Base-by-base conservation (phyloP, 2,329 filamentous ascomycete species). In the Ambrosiella cleistominuta region DNA sequence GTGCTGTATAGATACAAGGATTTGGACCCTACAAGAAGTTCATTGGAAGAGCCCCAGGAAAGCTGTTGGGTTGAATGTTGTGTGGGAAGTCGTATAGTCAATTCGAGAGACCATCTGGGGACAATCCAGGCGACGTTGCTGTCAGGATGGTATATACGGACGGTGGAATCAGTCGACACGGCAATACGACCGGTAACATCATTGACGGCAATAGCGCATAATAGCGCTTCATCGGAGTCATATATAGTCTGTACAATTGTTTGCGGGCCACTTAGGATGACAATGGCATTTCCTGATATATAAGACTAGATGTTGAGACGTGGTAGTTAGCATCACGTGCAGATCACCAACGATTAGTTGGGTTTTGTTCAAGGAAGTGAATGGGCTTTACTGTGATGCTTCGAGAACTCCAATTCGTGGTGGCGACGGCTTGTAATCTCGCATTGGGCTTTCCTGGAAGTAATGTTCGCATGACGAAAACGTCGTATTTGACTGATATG, bases 221-320 rank as follows among this genome's bases (percentile, higher is more conserved):
- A 72, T 38, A 69, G 67, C 13, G 72, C 75, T 27, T 81, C 75
- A 66, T 94, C 84, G 66, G 93, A 84, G 66, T 93, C 83, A 72
- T 95, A 95, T 64, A 95, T 85, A 3, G 90, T 96, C 70, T 98
- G 93, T 39, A 95, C 71, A 62, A 96, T 80, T 57, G 79, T 79
- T 62, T 83, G 76, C 56, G 86, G 79, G 55, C 82, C 85, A 66
- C 81, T 79, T 64, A 97, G 81, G 65, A 98, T 83, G 57, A 93
- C 81, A 63, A 97, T 80, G 62, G 88, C 88, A 70, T 85, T 86
- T 66, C 91, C 91, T 61, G 87, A 93, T 63, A 96, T 85, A 71
- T 97, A 98, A 56, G 82, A 81, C 88, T 94, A 66, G 38, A 54
- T 9, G 35, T 8, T 3, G 12, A 45, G 19, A 47, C n/a, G 19